A percentile compares a stretch with the other conserved stretches of the same genome.
These are phyloP conservation scores for Claviceps spartinae DNA, from an alignment of 2,329 filamentous ascomycete species.

Conservation along the genomic window DNA sequence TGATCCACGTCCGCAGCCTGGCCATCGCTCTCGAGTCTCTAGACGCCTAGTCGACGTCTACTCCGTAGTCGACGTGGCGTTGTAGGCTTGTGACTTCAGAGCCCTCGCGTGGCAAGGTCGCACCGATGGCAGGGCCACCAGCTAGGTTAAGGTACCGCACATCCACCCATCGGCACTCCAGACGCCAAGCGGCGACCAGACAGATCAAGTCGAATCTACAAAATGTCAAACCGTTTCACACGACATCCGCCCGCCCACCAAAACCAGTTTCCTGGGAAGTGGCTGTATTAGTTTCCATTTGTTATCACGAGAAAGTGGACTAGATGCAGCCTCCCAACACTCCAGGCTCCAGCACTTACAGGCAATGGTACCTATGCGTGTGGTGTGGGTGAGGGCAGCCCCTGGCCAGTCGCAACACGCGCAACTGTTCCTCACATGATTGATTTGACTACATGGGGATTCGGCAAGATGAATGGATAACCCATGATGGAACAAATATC, in stretches of 20 bases:
- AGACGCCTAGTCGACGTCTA: background rate
- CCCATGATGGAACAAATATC: background rate
- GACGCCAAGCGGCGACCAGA: background rate
- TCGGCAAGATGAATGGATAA: background rate
- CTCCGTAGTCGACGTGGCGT: constrained; percentile 7
- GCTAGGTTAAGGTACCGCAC: background rate
- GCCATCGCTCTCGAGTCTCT: background rate
- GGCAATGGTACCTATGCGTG: too few species aligned
- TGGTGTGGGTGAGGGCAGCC: background rate
- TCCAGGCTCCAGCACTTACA: background rate
- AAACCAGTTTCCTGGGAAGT: constrained; percentile 2
- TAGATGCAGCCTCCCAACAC: background rate
- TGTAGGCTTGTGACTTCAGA: constrained; percentile 4
- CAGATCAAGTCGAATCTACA: background rate
- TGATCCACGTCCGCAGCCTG: background rate
- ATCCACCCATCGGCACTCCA: background rate
- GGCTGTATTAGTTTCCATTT: background rate
- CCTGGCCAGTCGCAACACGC: background rate
- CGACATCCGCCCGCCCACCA: background rate
- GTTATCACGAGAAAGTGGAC: background rate
- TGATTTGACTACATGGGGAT: background rate
- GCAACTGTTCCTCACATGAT: background rate
- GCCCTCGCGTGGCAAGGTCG: constrained; percentile 9
- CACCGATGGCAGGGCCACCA: constrained; percentile 1
- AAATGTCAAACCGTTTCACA: background rate